Percentiles rank a stretch among this genome's conserved stretches.
Evolutionary conservation across 1,139 yeast species (phyloP).

Genomic region (Geotrichum siamense): DNA sequence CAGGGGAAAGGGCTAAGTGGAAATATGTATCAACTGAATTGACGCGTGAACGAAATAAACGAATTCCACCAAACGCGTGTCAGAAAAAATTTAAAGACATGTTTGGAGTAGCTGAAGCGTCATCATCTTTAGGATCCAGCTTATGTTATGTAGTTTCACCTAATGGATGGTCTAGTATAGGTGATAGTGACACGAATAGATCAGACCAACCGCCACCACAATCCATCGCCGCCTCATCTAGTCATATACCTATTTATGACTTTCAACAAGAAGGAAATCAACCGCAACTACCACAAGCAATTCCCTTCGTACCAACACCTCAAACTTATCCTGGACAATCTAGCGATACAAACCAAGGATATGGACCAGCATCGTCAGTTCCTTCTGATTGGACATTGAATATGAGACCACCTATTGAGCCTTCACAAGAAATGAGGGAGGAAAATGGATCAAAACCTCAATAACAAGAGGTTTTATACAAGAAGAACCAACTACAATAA

Average conservation of each 20-base stretch:
- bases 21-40: constrained; percentile 36
- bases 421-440: too few relatives aligned
- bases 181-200: constrained; percentile 4
- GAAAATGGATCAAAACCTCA: too few relatives aligned
- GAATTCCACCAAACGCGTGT: constrained; percentile 40
- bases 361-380: too few relatives aligned
- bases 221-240: too few relatives aligned
- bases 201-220: neutral
- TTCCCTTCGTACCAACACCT: neutral
- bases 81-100: constrained; percentile 38
- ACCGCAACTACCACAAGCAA: constrained; percentile 8
- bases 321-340: too few relatives aligned
- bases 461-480: too few relatives aligned
- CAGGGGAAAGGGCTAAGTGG: constrained; percentile 41
- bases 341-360: too few relatives aligned
- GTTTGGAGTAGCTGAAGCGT: constrained; percentile 38
- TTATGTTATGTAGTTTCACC: constrained; percentile 38
- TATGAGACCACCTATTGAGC: too few relatives aligned
- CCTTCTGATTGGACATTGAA: too few relatives aligned
- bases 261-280: too few relatives aligned
- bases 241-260: too few relatives aligned
- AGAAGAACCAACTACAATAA: too few relatives aligned
- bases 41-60: constrained; percentile 28
- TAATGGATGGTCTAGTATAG: constrained; percentile 36
- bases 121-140: constrained; percentile 36